A percentile compares a stretch with the other conserved stretches of the same genome.
phyloP scores from a whole-genome alignment of 768 basidiomycete species.

The Clathrus columnatus region DNA sequence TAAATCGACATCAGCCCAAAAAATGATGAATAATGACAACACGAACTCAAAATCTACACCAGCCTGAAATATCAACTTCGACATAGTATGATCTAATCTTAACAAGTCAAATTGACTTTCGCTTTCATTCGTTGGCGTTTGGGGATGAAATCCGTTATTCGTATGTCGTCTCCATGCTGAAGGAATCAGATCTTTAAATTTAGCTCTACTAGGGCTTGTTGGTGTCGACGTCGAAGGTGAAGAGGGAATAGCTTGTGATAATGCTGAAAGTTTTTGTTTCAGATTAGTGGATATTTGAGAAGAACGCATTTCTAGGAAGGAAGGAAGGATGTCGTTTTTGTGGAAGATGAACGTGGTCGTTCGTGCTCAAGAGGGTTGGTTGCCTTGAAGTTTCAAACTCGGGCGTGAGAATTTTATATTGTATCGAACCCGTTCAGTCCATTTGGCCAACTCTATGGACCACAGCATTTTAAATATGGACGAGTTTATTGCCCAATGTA shows the following conservation, averaged over 20 bases:
- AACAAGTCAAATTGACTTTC: conserved; percentile 26
- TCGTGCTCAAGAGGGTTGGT: too few relatives aligned
- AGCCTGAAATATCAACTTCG: conserved; percentile 75
- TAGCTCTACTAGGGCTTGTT: conserved; percentile 48
- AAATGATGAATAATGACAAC: neutral
- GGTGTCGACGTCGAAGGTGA: conserved; percentile 9
- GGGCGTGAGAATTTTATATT: too few relatives aligned
- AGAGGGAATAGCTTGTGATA: conserved; percentile 13
- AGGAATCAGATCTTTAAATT: conserved; percentile 25
- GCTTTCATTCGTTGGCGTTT: neutral
- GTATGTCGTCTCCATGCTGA: conserved; percentile 13
- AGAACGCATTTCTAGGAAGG: neutral
- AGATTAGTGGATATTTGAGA: conserved; percentile 12
- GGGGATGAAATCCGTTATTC: neutral
- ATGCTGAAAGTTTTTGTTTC: conserved; percentile 16
- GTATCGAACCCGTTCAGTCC: too few relatives aligned
- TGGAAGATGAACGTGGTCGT: too few relatives aligned
- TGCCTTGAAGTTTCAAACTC: too few relatives aligned
- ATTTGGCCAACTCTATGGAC: too few relatives aligned
- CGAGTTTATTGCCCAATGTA: too few relatives aligned
- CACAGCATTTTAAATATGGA: too few relatives aligned
- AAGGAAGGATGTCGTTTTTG: too few relatives aligned
- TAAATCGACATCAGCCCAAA: conserved; percentile 2
- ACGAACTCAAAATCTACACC: conserved; percentile 85
- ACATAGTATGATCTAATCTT: conserved; percentile 55